phyloP scores from a whole-genome alignment of 73 alveolate species.

The Blepharisma stoltei region DNA sequence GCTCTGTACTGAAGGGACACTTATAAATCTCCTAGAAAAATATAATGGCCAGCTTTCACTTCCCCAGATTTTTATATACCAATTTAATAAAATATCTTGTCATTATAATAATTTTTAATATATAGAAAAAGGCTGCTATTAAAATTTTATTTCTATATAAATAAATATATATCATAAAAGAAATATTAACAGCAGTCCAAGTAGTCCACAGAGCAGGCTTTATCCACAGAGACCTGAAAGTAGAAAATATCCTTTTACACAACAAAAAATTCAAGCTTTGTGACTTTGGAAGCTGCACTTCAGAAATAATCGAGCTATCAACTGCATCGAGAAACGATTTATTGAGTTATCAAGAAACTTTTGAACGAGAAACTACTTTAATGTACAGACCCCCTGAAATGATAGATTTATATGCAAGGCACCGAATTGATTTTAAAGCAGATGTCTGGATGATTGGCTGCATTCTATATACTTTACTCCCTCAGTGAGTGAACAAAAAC shows the following conservation, averaged over 20 bases:
- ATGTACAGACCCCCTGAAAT: conserved; percentile 98
- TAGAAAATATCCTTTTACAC: conserved; percentile 82
- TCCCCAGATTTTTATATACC: conserved; percentile 58
- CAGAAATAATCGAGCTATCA: conserved; percentile 54
- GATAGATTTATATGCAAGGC: conserved; percentile 76
- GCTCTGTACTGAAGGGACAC: conserved; percentile 79
- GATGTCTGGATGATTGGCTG: conserved; percentile 92
- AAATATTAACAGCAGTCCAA: conserved; percentile 61
- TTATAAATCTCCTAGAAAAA: conserved; percentile 68
- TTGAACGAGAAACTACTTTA: conserved; percentile 89
- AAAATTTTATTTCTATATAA: too few relatives aligned
- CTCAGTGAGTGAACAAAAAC: too few relatives aligned
- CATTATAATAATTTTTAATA: too few relatives aligned
- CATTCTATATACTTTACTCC: conserved; percentile 26
- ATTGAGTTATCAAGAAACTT: conserved; percentile 72
- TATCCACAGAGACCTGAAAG: conserved; percentile 95
- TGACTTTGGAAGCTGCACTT: conserved; percentile 93
- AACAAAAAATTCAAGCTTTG: conserved; percentile 89
- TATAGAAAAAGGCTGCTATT: too few relatives aligned
- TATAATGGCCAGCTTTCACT: conserved; percentile 62
- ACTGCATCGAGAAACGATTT: conserved; percentile 52
- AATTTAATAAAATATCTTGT: too few relatives aligned
- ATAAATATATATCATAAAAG: conserved; percentile 49
- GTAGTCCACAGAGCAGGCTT: conserved; percentile 76
- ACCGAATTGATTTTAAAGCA: conserved; percentile 74